Evolutionary conservation across 2,329 filamentous ascomycete genomes (phyloP), one percentile per base, ranked within the genome.

Genomic region (Arachnomyces sp.): DNA sequence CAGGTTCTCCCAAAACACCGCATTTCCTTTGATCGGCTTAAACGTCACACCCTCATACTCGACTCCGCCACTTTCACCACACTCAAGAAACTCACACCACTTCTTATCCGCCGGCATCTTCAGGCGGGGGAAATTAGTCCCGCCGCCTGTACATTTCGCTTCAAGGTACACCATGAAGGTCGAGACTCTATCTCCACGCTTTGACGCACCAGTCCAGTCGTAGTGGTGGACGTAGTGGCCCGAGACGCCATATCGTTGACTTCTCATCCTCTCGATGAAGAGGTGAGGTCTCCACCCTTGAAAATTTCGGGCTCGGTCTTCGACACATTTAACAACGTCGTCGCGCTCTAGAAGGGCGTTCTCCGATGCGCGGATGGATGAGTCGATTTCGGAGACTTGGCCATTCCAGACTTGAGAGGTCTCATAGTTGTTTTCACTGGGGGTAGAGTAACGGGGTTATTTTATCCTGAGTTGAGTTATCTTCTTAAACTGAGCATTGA

Each of bases 1-100:
- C 42, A 79, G 63, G 55, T 81, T 81, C 59, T 74, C 71, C 77
- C 77, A 81, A 43, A 73, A 81, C 1, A 81, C 68, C 1, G 76
- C 77, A 59, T 76, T 76, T 0, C 75, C 73, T 42, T 66, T 67
- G 31, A 72, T 67, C 0, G 76, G 70, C 52, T 72, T 74, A 51
- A 81, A 80, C 1, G 71, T 76, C 1, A 79, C 63, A 0, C 76
- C 76, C 20, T 62, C 52, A 7, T 40, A 46, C 36, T 39, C 40
- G 34, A 47, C 33, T 9, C 32, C 40, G 0, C 43, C 45, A 2
- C 60, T 60, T 2, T 51, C 58, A 39, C 63, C 60, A 50, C 74
- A 79, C 40, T 78, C 73, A 16, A 80, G 50, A 47, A 77, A 78
- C 38, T 65, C 57, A 56, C 76, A 79, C 77, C 76, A 81, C 39